Evolutionary conservation across 2,329 filamentous ascomycete genomes (phyloP).

Genomic region (Aspergillus aculeatinus): DNA sequence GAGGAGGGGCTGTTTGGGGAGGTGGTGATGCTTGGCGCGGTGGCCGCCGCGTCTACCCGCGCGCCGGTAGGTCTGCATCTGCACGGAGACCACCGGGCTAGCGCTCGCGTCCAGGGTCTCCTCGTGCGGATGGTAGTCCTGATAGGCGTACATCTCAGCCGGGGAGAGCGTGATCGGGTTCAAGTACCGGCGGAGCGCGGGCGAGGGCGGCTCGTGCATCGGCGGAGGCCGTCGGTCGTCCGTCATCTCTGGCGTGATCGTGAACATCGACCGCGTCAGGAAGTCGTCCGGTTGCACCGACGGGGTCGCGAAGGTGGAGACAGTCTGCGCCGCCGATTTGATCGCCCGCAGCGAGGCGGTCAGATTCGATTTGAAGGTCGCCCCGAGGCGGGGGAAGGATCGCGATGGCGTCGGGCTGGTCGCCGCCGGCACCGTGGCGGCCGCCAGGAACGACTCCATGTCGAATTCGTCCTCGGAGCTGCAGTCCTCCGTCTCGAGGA

Average conservation of each 20-base stretch:
- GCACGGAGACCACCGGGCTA: slow-evolving; percentile 57
- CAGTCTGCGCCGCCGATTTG: slow-evolving; percentile 60
- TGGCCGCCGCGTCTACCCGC: slow-evolving; percentile 32
- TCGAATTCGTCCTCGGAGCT: slow-evolving; percentile 20
- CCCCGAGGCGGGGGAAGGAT: slow-evolving; percentile 44
- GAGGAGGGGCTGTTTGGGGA: slow-evolving; percentile 38
- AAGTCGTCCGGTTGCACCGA: slow-evolving; percentile 58
- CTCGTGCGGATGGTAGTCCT: slow-evolving; percentile 41
- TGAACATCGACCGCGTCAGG: slow-evolving; percentile 57
- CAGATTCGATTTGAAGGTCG: slow-evolving; percentile 62
- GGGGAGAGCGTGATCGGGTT: slow-evolving; percentile 55
- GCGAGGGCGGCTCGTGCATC: slow-evolving; percentile 54
- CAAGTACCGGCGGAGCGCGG: slow-evolving; percentile 59
- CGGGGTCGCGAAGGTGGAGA: slow-evolving; percentile 58
- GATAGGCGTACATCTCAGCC: slow-evolving; percentile 47
- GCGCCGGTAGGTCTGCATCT: slow-evolving; percentile 60
- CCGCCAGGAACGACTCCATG: slow-evolving; percentile 12
- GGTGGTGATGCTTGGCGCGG: slow-evolving; percentile 43
- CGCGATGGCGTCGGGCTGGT: slow-evolving; percentile 29
- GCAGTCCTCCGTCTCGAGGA: slow-evolving; percentile 44
- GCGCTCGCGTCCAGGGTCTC: slow-evolving; percentile 21
- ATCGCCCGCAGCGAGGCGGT: slow-evolving; percentile 62
- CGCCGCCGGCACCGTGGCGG: slow-evolving; percentile 13
- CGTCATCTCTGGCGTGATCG: slow-evolving; percentile 57
- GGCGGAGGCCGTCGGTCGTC: slow-evolving; percentile 61